Evolutionary conservation across 371 early-diverging fungal species (phyloP).

Genomic region (Mortierella sp.): DNA sequence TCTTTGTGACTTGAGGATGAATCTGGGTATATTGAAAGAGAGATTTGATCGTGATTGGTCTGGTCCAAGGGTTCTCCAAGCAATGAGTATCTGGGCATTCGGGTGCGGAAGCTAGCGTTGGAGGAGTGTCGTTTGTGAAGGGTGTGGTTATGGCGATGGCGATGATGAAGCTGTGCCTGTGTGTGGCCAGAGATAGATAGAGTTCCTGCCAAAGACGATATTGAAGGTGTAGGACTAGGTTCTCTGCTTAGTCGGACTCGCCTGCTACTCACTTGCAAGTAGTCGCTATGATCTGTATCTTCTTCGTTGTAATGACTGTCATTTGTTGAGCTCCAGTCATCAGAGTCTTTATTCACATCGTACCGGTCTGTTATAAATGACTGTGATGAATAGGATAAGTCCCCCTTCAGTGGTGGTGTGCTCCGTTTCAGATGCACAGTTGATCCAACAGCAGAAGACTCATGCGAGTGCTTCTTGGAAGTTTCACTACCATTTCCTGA

Average conservation of each 20-base stretch:
- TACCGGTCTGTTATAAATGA: background rate
- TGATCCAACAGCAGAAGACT: background rate
- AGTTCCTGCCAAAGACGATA: slow-evolving; percentile 21
- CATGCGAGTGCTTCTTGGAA: background rate
- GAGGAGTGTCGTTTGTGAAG: slow-evolving; percentile 8
- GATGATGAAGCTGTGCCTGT: background rate
- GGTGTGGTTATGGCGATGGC: background rate
- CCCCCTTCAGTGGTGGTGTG: slow-evolving; percentile 9
- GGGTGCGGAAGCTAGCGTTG: background rate
- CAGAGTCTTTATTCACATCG: slow-evolving; percentile 8
- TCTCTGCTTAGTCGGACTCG: slow-evolving; percentile 16
- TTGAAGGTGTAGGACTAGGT: slow-evolving; percentile 24
- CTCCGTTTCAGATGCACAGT: background rate
- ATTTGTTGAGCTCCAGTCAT: slow-evolving; percentile 24
- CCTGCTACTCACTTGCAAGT: background rate
- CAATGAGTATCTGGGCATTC: background rate
- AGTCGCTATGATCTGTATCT: slow-evolving; percentile 25
- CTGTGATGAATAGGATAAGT: background rate
- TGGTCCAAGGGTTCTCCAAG: background rate
- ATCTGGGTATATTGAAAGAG: slow-evolving; percentile 25
- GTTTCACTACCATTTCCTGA: background rate
- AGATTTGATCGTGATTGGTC: background rate
- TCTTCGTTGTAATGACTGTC: slow-evolving; percentile 10
- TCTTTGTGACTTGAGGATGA: background rate
- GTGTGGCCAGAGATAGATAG: slow-evolving; percentile 29